Evolutionary conservation across 2,329 filamentous ascomycete species (phyloP), one percentile per base, ranked within the genome.

Genomic region (Sarocladium strictum): DNA sequence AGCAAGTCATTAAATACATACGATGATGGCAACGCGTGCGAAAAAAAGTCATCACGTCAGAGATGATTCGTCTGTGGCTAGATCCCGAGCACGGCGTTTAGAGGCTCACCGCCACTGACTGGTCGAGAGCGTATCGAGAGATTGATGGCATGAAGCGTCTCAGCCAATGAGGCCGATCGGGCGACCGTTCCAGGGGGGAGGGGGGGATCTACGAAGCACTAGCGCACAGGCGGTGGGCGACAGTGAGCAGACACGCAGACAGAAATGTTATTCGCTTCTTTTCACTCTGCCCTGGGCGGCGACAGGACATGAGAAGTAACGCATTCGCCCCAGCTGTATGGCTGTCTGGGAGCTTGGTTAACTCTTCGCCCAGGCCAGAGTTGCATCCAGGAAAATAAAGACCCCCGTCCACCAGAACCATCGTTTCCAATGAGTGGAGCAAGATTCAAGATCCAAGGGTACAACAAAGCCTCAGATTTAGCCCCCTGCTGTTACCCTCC

Each of bases 121-220:
- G 27, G 27, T 35, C 10, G 47, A 12, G 6, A 49, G 43, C 26
- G 40, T 24, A 12, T 32, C 6, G 4, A n/a, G 26, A 7, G 43
- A 11, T 3, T 23, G 47, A 33, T 35, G 27, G 35, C 29, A 35
- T 49, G 43, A 49, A 24, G 43, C 47, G 27, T 51, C 47, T 51
- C 27, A 35, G 47, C 47, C 47, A 51, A 51, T 51, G 47, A 35
- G 27, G 43, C 43, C 43, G 40, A 29, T 29, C 17, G n/a, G 43
- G 15, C 6, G 23, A 12, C 23, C 26, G 5, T 27, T 49, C 26
- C 6, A n/a, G n/a, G n/a, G 17, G 37, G n/a, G 10, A 23, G 17
- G 7, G 40, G 40, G 40, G 7, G 40, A 43, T 43, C 40, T 43
- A 17, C 15, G 26, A 15, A 49, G 24, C 43, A 49, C 23, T 49